These are phyloP conservation scores for Drechslera avenae DNA, from an alignment of 2,329 filamentous ascomycete genomes.

Conservation along the genomic window DNA sequence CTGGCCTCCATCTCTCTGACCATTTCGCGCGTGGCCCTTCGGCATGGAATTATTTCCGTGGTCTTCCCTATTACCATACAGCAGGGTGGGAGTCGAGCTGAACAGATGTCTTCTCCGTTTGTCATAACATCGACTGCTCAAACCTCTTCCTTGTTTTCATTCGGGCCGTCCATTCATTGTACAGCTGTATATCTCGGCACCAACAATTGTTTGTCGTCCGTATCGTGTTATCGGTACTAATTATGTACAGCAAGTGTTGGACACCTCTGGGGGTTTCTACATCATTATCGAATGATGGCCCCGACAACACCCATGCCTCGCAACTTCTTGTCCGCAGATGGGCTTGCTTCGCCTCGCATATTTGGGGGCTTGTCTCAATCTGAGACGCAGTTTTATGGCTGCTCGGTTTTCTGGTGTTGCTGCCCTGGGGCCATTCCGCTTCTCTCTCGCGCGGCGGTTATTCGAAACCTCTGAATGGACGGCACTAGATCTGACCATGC, in stretches of 20 bases:
- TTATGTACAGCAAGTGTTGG: slow-evolving; percentile 3
- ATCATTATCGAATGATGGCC: slow-evolving; percentile 1
- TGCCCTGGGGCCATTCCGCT: slow-evolving; percentile 11
- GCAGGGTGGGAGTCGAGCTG: not conserved
- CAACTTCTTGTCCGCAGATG: slow-evolving; percentile 4
- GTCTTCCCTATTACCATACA: slow-evolving; percentile 29
- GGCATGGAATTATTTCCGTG: slow-evolving; percentile 31
- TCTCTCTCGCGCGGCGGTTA: slow-evolving; percentile 21
- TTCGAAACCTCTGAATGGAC: slow-evolving; percentile 18
- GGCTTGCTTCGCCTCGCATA: not conserved
- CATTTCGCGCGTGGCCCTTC: slow-evolving; percentile 48
- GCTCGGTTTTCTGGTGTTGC: slow-evolving; percentile 3
- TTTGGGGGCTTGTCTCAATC: slow-evolving; percentile 13
- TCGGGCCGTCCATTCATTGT: too few relatives aligned
- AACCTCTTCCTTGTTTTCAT: too few relatives aligned
- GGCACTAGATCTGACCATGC: not conserved
- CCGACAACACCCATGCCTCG: slow-evolving; percentile 4
- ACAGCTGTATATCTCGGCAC: not conserved
- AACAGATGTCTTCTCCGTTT: not conserved
- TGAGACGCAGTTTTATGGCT: slow-evolving; percentile 1
- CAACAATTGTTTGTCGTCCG: not conserved
- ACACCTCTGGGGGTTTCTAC: not conserved
- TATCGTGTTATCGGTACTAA: not conserved
- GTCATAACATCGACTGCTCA: not conserved
- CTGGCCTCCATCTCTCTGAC: slow-evolving; percentile 44